Evolutionary conservation across 2,329 filamentous ascomycete genomes (phyloP).

Genomic region (Stagonosporopsis cucurbitacearum): DNA sequence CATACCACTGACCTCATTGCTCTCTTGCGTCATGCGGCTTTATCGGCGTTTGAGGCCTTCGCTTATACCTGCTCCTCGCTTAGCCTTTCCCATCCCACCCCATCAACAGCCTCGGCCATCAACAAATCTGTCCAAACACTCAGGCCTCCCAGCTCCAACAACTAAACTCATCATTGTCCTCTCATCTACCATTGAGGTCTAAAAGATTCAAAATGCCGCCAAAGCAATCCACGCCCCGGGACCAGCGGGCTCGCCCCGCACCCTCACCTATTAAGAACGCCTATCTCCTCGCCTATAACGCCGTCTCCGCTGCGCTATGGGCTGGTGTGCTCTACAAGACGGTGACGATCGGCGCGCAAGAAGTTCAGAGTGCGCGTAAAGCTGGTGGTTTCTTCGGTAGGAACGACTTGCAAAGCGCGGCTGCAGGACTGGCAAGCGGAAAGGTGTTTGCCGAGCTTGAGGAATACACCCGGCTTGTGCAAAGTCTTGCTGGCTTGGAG

Average conservation of each 20-base stretch:
- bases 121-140: constrained; percentile 14
- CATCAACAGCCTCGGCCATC: constrained; percentile 12
- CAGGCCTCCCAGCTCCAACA: constrained; percentile 1
- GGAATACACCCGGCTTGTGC: constrained; percentile 76
- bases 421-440: constrained; percentile 37
- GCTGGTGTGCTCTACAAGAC: constrained; percentile 74
- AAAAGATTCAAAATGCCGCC: constrained; percentile 24
- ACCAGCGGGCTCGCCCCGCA: constrained; percentile 5
- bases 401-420: constrained; percentile 14
- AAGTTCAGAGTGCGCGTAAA: constrained; percentile 24
- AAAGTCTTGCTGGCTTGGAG: constrained; percentile 84
- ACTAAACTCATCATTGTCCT: background rate
- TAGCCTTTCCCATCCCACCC: background rate
- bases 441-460: constrained; percentile 69
- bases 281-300: constrained; percentile 89
- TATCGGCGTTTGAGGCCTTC: constrained; percentile 1
- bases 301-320: constrained; percentile 79
- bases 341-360: constrained; percentile 56
- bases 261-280: constrained; percentile 33
- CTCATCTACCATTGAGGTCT: background rate
- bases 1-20: background rate
- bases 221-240: constrained; percentile 17
- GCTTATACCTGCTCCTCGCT: background rate
- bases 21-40: background rate
- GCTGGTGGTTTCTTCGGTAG: constrained; percentile 22